Percentiles rank a stretch among this genome's conserved stretches.
Conservation (phyloP, 352 stramenopile genomes). For the Elongisporangium anandrum region DNA sequence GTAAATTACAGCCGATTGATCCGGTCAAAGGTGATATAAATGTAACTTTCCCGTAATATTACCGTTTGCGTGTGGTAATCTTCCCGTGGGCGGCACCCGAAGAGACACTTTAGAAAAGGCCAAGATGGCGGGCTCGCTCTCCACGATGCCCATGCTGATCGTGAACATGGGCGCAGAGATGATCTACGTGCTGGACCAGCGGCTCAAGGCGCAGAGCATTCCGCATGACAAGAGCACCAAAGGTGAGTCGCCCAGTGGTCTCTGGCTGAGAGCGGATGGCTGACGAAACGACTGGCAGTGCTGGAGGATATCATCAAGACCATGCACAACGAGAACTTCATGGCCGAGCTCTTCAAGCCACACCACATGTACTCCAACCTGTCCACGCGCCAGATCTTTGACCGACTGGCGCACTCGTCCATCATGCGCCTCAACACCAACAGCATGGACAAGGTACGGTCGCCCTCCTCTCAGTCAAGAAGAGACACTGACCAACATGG, state of each 20-base stretch:
- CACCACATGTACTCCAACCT: constrained; percentile 89
- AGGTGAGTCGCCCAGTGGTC: constrained; percentile 14
- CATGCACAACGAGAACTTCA: constrained; percentile 92
- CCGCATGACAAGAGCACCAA: constrained; percentile 86
- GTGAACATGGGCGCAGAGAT: constrained; percentile 94
- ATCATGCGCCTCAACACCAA: constrained; percentile 94
- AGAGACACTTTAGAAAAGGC: background rate
- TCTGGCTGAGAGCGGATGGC: constrained; percentile 3
- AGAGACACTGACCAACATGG: background rate
- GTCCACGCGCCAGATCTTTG: constrained; percentile 90
- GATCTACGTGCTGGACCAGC: constrained; percentile 92
- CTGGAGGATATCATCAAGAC: constrained; percentile 90
- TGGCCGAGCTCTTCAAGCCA: constrained; percentile 90
- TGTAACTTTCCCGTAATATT: background rate
- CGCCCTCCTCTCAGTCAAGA: background rate
- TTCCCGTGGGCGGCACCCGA: background rate
- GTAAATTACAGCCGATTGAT: background rate
- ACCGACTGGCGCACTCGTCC: constrained; percentile 89
- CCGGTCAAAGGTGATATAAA: background rate
- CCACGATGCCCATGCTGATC: constrained; percentile 91
- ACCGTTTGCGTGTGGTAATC: background rate
- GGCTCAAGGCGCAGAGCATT: constrained; percentile 89
- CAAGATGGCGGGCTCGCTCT: constrained; percentile 52
- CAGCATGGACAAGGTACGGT: constrained; percentile 88
- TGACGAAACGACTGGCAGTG: constrained; percentile 33